Conservation (phyloP, 2,329 filamentous ascomycete species). For the Phaeoacremonium minimum region DNA sequence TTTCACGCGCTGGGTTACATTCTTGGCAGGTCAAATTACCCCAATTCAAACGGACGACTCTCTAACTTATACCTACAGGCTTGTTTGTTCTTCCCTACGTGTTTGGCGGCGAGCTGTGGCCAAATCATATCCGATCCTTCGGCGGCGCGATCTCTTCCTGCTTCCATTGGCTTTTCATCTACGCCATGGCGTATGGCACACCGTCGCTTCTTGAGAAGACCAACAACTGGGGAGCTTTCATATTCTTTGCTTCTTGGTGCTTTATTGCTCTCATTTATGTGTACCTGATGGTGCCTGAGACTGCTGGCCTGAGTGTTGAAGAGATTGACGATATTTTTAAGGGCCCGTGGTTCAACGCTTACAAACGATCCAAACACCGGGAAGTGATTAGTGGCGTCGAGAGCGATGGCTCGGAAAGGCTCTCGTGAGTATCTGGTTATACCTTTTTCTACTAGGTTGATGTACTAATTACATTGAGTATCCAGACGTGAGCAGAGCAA, state of each 20-base stretch:
- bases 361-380: no score
- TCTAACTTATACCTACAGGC: no score
- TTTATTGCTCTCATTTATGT: background rate
- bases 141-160: constrained; percentile 29
- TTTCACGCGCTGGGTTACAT: constrained; percentile 40
- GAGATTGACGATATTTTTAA: background rate
- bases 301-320: background rate
- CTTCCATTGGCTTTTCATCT: constrained; percentile 35
- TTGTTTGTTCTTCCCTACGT: constrained; percentile 34
- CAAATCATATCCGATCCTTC: constrained; percentile 37
- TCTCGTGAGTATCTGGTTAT: no score
- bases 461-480: no score
- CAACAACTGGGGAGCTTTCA: constrained; percentile 18
- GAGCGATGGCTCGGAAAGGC: no score
- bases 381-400: no score
- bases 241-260: constrained; percentile 1
- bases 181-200: constrained; percentile 20
- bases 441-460: no score
- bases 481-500: no score
- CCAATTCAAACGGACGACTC: no score
- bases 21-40: constrained; percentile 26
- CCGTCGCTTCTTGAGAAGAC: constrained; percentile 21
- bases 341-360: no score
- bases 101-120: constrained; percentile 37
- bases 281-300: background rate